Evolutionary conservation across 1,139 yeast genomes (phyloP).

Genomic region (Taphrina wiesneri): DNA sequence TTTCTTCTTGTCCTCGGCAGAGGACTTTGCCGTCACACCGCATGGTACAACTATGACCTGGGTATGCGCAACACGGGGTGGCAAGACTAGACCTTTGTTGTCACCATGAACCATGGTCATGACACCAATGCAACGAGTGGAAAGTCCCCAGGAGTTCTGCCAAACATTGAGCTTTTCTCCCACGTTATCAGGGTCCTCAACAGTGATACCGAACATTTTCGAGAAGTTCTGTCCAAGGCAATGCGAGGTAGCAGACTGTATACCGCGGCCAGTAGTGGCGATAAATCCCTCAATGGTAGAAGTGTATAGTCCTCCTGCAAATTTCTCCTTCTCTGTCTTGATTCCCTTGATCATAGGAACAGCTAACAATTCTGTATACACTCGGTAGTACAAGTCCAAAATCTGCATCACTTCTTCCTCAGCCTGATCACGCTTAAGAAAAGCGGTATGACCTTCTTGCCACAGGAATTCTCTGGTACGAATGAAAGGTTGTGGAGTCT

Average conservation of each 20-base stretch:
- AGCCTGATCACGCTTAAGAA: slow-evolving; percentile 77
- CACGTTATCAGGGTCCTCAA: slow-evolving; percentile 76
- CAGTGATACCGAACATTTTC: slow-evolving; percentile 93
- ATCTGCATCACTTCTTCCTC: slow-evolving; percentile 80
- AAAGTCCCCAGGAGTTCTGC: slow-evolving; percentile 99
- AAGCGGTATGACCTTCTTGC: slow-evolving; percentile 99
- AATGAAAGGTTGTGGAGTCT: slow-evolving; percentile 98
- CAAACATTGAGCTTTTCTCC: slow-evolving; percentile 69
- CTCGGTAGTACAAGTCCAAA: slow-evolving; percentile 77
- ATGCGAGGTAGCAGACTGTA: slow-evolving; percentile 98
- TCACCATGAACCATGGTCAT: slow-evolving; percentile 99
- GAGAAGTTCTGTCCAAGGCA: slow-evolving; percentile 98
- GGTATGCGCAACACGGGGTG: slow-evolving; percentile 91
- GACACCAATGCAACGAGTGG: slow-evolving; percentile 98
- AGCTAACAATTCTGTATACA: slow-evolving; percentile 89
- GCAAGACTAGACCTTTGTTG: slow-evolving; percentile 95
- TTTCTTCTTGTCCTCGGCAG: slow-evolving; percentile 68
- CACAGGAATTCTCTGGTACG: slow-evolving; percentile 98
- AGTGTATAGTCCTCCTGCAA: slow-evolving; percentile 96
- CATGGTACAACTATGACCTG: slow-evolving; percentile 94
- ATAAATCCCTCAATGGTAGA: slow-evolving; percentile 96
- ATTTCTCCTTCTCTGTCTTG: slow-evolving; percentile 96
- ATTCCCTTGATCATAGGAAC: slow-evolving; percentile 95
- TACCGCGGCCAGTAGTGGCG: slow-evolving; percentile 98
- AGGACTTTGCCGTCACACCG: slow-evolving; percentile 85